These are phyloP conservation scores for Bruguiera gymnorhiza DNA, from an alignment of 345 rosid species.

Conservation along the genomic window DNA sequence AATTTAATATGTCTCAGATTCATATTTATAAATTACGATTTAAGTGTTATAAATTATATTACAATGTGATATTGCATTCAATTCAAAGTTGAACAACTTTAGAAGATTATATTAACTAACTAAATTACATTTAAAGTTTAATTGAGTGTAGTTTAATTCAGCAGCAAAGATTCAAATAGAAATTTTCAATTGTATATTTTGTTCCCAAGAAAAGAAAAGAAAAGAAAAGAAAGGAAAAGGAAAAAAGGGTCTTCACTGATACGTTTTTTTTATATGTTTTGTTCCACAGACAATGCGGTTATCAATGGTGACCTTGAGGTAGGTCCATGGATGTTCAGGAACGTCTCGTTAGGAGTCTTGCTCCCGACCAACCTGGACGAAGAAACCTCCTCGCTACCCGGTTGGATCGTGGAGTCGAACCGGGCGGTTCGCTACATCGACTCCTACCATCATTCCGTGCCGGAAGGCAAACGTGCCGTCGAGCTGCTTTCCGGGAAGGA, in stretches of 20 bases:
- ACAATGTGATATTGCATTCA: too few relatives aligned
- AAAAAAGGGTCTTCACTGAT: too few relatives aligned
- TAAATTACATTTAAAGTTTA: too few relatives aligned
- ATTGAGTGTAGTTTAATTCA: too few relatives aligned
- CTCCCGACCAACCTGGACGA: slow-evolving; percentile 92
- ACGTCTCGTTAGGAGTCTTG: slow-evolving; percentile 83
- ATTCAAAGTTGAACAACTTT: too few relatives aligned
- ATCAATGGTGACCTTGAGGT: slow-evolving; percentile 83
- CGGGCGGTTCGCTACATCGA: slow-evolving; percentile 87
- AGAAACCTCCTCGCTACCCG: slow-evolving; percentile 76
- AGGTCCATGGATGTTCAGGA: slow-evolving; percentile 93
- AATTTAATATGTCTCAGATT: too few relatives aligned
- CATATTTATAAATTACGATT: too few relatives aligned
- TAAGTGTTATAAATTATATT: too few relatives aligned
- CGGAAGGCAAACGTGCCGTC: slow-evolving; percentile 75
- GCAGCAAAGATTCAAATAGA: too few relatives aligned
- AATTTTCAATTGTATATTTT: background rate
- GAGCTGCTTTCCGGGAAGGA: slow-evolving; percentile 93
- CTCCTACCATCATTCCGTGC: slow-evolving; percentile 77
- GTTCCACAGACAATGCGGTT: slow-evolving; percentile 63
- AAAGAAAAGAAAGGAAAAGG: too few relatives aligned
- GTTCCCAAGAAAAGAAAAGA: too few relatives aligned
- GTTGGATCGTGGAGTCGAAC: slow-evolving; percentile 92
- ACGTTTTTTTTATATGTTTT: background rate
- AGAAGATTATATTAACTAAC: too few relatives aligned